Evolutionary conservation across 1,139 yeast species (phyloP).

Genomic region (Lodderomyces margitis): DNA sequence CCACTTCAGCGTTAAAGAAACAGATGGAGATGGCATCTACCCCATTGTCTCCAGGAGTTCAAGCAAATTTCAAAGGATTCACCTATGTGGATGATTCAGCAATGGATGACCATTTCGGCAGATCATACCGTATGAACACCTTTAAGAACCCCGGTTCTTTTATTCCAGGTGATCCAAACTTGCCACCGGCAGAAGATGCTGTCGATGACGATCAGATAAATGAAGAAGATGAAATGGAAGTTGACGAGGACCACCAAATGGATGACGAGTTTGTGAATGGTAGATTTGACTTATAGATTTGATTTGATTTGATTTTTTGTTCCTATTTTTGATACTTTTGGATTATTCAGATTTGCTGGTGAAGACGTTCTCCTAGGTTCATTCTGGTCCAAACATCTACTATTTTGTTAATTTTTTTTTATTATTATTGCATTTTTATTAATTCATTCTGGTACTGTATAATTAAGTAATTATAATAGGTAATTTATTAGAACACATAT

Average conservation of each 20-base stretch:
- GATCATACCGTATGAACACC: constrained; percentile 44
- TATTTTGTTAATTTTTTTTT: constrained; percentile 3
- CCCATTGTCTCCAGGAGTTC: constrained; percentile 90
- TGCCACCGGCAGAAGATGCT: constrained; percentile 81
- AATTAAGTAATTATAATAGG: not conserved
- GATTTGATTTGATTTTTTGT: not conserved
- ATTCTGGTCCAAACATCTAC: not conserved
- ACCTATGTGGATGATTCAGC: constrained; percentile 95
- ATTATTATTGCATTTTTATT: constrained; percentile 1
- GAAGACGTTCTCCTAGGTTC: not conserved
- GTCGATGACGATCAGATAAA: constrained; percentile 72
- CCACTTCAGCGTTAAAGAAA: constrained; percentile 74
- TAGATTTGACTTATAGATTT: constrained; percentile 62
- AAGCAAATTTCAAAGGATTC: constrained; percentile 93
- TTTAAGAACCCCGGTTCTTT: constrained; percentile 67
- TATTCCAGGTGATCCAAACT: constrained; percentile 73
- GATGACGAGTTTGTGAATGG: constrained; percentile 86
- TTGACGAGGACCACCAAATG: constrained; percentile 45
- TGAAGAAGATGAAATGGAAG: constrained; percentile 55
- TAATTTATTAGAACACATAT: too few relatives aligned
- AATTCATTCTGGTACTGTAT: not conserved
- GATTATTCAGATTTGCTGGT: not conserved
- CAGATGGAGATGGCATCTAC: constrained; percentile 68
- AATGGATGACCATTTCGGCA: constrained; percentile 76
- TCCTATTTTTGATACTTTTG: not conserved